phyloP scores from a whole-genome alignment of 2,329 filamentous ascomycete species.

The Aspergillus sp. region DNA sequence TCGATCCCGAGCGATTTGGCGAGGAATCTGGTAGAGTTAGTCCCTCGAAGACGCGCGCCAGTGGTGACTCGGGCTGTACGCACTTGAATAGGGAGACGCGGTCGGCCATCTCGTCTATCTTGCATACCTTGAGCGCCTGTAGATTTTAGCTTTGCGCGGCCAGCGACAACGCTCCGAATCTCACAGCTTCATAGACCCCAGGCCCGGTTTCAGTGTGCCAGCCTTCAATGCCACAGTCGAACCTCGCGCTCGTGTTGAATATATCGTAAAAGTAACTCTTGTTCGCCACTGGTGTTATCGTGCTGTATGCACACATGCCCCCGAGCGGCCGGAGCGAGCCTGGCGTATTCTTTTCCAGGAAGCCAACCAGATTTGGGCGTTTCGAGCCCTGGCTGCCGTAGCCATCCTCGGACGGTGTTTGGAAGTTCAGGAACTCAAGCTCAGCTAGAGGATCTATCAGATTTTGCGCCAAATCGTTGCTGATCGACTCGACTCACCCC shows the following conservation, averaged over 20 bases:
- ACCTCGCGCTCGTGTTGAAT: slow-evolving; percentile 68
- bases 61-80: slow-evolving; percentile 13
- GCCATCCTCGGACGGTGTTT: too few relatives aligned
- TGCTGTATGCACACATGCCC: slow-evolving; percentile 92
- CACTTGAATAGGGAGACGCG: slow-evolving; percentile 84
- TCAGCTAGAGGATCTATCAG: slow-evolving; percentile 53
- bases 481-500: slow-evolving; percentile 62
- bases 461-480: background rate
- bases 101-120: slow-evolving; percentile 84
- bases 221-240: slow-evolving; percentile 75
- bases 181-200: slow-evolving; percentile 83
- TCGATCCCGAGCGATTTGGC: slow-evolving; percentile 82
- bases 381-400: too few relatives aligned
- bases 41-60: too few relatives aligned
- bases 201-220: slow-evolving; percentile 95
- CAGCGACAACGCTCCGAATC: slow-evolving; percentile 12
- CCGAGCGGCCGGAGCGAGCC: slow-evolving; percentile 68
- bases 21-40: slow-evolving; percentile 49
- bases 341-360: slow-evolving; percentile 63
- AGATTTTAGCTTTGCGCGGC: slow-evolving; percentile 11
- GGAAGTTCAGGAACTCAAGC: slow-evolving; percentile 92
- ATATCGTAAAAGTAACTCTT: slow-evolving; percentile 87
- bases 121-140: slow-evolving; percentile 73
- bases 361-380: too few relatives aligned
- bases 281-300: slow-evolving; percentile 79